Evolutionary conservation across 108 stramenopile species (phyloP).

Genomic region (Nitzschia sp.): DNA sequence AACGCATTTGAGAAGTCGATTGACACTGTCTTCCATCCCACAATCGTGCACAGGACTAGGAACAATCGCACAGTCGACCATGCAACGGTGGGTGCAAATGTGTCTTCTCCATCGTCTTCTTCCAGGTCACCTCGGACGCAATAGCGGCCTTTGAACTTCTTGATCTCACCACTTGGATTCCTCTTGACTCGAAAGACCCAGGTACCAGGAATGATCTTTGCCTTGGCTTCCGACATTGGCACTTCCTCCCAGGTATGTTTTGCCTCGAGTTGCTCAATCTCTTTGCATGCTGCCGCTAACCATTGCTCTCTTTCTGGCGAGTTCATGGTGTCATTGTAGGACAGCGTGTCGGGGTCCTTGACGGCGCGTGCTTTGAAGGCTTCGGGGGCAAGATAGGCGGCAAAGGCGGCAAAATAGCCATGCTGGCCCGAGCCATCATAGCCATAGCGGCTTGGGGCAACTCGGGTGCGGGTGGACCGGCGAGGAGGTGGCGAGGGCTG

Average conservation of each 20-base stretch:
- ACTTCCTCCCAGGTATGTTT: slow-evolving; percentile 28
- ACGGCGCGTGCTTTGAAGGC: slow-evolving; percentile 5
- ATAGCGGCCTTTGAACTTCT: slow-evolving; percentile 52
- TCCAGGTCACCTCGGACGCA: no score
- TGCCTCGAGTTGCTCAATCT: neutral
- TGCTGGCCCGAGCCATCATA: no score
- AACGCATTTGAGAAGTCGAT: slow-evolving; percentile 55
- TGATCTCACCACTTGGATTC: slow-evolving; percentile 42
- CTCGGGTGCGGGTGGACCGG: no score
- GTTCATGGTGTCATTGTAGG: slow-evolving; percentile 25
- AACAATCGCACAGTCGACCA: slow-evolving; percentile 10
- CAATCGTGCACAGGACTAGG: slow-evolving; percentile 22
- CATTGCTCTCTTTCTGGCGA: slow-evolving; percentile 1
- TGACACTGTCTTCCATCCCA: slow-evolving; percentile 33
- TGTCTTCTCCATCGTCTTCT: slow-evolving; percentile 8
- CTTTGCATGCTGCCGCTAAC: neutral
- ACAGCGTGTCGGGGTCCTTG: slow-evolving; percentile 29
- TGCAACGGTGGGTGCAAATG: no score
- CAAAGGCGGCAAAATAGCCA: no score
- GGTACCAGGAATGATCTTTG: slow-evolving; percentile 44
- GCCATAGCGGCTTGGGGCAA: no score
- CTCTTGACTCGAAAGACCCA: slow-evolving; percentile 41
- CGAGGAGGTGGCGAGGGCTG: no score
- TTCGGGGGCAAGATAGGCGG: no score
- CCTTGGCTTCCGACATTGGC: neutral